Base-by-base conservation (phyloP, 148 eudicot species). In the Agrostemma githago region DNA sequence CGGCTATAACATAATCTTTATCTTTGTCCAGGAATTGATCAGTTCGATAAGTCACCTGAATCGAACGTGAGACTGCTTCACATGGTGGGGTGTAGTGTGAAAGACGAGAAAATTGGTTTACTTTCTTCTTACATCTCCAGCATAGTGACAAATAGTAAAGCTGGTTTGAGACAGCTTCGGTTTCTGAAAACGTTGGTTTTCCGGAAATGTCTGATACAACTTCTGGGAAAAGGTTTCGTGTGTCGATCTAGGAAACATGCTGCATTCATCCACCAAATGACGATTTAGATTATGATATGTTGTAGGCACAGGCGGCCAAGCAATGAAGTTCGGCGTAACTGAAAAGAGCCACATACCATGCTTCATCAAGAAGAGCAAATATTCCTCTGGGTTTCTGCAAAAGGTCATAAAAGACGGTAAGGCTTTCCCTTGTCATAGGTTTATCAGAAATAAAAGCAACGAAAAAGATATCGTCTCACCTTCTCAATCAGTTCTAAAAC, bases 211-310 rank as follows among this genome's bases (percentile, higher is more conserved):
- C 86, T 90, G 94, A 80, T 96, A 96, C 89, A 96, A 75, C 84
- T 96, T 96, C 86, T 96, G 99, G 67, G 99, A 86, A 86, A 96
- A 96, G 7, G 99, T 96, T 82, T 96, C 99, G 78, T 96, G 99
- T 39, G 99, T 96, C 68, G 99, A 92, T 79, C 88, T 90, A 54
- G 99, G 99, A 82, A 96, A 90, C 99, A 96, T 96, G 79, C 99
- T 96, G 96, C 88, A 84, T 42, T 74, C 17, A 51, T 66, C 37
- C 70, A 62, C 61, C 58, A 34, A 60, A 57, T 12, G 8, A 6
- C 39, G 38, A 40, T 39, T 62, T 60, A 66, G 62, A 72, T 42
- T 53, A 72, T 21, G 70, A 40, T 68, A 15, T 42, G 19, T 70
- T 46, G 17, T 39, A 79, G 20, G 40, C 26, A 59, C 53, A 65